Evolutionary conservation across 148 eudicot species (phyloP).

Genomic region (Nepenthes gracilis): DNA sequence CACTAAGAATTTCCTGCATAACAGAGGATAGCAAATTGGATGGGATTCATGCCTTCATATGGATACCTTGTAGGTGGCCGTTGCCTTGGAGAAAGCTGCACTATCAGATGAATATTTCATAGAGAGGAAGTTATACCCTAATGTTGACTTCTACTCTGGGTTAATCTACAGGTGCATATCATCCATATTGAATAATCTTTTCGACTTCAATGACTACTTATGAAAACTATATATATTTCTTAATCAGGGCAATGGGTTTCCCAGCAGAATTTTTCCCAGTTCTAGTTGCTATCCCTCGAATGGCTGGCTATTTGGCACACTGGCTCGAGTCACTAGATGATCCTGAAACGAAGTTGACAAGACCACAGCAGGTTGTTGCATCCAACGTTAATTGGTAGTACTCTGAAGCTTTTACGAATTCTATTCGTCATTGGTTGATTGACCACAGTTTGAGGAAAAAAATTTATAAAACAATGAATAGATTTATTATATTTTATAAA

Average conservation of each 20-base stretch:
- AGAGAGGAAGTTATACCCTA: conserved; percentile 90
- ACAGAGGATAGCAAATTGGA: no score
- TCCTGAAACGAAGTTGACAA: conserved; percentile 92
- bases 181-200: background rate
- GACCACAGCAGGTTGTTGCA: conserved; percentile 80
- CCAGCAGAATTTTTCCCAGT: conserved; percentile 95
- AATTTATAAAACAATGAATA: no score
- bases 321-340: conserved; percentile 99
- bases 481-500: no score
- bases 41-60: no score
- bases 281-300: conserved; percentile 93
- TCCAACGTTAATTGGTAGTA: no score
- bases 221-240: background rate
- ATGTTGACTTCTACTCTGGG: conserved; percentile 99
- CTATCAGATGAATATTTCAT: conserved; percentile 91
- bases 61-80: conserved; percentile 58
- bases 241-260: conserved; percentile 89
- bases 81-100: conserved; percentile 98
- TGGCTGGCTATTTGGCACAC: conserved; percentile 97
- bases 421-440: no score
- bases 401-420: no score
- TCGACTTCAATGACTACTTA: background rate
- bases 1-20: no score
- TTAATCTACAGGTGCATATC: conserved; percentile 71
- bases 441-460: no score